Evolutionary conservation across 1,139 yeast genomes (phyloP).

Genomic region (Candida smagusa): DNA sequence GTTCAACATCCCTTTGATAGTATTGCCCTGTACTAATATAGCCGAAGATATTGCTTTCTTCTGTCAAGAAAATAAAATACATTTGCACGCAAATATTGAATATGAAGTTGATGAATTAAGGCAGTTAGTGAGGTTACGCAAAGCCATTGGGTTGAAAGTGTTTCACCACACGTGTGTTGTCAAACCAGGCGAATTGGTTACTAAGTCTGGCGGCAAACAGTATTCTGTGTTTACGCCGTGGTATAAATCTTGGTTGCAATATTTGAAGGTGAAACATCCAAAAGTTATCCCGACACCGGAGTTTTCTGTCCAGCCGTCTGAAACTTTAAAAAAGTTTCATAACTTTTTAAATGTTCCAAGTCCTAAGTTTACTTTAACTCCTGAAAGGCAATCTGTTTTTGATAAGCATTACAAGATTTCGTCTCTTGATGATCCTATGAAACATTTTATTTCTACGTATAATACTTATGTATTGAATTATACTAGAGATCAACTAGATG

Average conservation of each 20-base stretch:
- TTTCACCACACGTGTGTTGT: constrained; percentile 50
- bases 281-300: not conserved
- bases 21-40: constrained; percentile 23
- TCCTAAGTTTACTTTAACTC: constrained; percentile 1
- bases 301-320: constrained; percentile 1
- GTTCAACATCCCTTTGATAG: constrained; percentile 39
- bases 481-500: constrained; percentile 22
- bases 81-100: constrained; percentile 41
- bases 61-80: constrained; percentile 22
- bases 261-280: constrained; percentile 15
- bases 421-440: constrained; percentile 32
- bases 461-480: constrained; percentile 17
- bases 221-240: constrained; percentile 54
- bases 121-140: constrained; percentile 26
- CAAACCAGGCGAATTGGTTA: constrained; percentile 38
- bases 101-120: constrained; percentile 54
- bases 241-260: constrained; percentile 45
- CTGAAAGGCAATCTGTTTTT: constrained; percentile 12
- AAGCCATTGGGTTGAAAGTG: constrained; percentile 16
- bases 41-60: constrained; percentile 21
- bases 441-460: constrained; percentile 24
- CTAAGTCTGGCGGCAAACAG: constrained; percentile 43
- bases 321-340: not conserved
- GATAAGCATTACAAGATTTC: constrained; percentile 31
- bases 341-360: not conserved